Evolutionary conservation across 2,329 filamentous ascomycete genomes (phyloP).

Genomic region (Fusarium sp.): DNA sequence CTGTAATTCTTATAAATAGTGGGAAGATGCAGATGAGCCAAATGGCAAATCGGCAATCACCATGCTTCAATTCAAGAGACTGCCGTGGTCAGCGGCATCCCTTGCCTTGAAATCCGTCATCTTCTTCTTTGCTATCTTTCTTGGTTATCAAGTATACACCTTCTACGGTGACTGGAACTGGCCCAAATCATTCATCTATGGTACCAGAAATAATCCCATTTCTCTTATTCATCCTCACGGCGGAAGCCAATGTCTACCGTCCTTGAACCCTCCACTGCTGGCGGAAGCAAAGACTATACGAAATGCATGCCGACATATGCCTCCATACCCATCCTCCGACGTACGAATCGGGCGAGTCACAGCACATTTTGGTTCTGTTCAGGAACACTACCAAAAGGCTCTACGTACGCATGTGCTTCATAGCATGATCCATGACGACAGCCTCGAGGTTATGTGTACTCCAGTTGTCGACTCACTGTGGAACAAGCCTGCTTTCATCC

Average conservation of each 20-base stretch:
- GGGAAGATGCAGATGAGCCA: background rate
- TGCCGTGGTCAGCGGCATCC: background rate
- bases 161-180: background rate
- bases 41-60: background rate
- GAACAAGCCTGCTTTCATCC: constrained; percentile 7
- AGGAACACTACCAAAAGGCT: background rate
- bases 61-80: background rate
- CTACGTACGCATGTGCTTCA: background rate
- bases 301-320: background rate
- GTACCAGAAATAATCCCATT: background rate
- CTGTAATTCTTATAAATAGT: background rate
- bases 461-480: background rate
- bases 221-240: background rate
- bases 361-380: background rate
- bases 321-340: background rate
- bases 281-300: background rate
- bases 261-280: background rate
- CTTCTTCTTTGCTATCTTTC: background rate
- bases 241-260: background rate
- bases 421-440: background rate
- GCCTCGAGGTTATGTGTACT: background rate
- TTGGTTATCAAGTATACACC: background rate
- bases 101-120: background rate
- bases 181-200: background rate
- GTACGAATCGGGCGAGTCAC: background rate